Evolutionary conservation across 305 asterid species (phyloP), one percentile per base, ranked within the genome.

Genomic region (Solanum hybrid): DNA sequence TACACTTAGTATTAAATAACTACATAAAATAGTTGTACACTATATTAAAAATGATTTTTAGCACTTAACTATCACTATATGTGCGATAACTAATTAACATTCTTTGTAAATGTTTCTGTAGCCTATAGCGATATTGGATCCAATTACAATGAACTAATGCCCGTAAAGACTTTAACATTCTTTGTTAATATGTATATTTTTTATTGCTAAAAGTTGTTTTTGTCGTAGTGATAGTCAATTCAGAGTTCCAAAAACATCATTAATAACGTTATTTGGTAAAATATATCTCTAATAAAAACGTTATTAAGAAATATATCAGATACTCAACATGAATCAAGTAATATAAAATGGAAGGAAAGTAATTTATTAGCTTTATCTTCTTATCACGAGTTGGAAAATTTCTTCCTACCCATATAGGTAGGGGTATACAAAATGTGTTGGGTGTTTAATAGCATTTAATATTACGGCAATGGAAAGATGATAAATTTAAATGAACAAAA

Each of bases 281-380:
- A 24, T 11, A 71, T 12, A 71, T 7, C 2, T 24, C 7, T 5
- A 10, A 71, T 11, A 2, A 71, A 71, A 10, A 0, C 0, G 1
- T 24, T 24, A 0, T 11, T 11, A 24, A 71, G 10, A 10, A 71
- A 71, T 71, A 71, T 64, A 2, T 69, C 8, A 24, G 4, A 6
- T 56, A 56, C 0, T 56, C 2, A 17, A 24, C 0, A 71, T 11
- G 76, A 71, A 24, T 24, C 76, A 26, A 71, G 15, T 69, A 24
- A 69, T 71, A 71, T 26, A 11, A 24, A 71, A 4, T 0, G 1
- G 17, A 11, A 2, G 0, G 0, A 2, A 5, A 26, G 0, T 27
- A 37, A 12, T 36, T 56, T 79, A 24, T 78, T 36, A 2, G 66
- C 35, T 27, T 38, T 14, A 40, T 40, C 71, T 38, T 81, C 71